Conservation (phyloP, 306 rosid species). For the Gynostemma pentaphyllum region DNA sequence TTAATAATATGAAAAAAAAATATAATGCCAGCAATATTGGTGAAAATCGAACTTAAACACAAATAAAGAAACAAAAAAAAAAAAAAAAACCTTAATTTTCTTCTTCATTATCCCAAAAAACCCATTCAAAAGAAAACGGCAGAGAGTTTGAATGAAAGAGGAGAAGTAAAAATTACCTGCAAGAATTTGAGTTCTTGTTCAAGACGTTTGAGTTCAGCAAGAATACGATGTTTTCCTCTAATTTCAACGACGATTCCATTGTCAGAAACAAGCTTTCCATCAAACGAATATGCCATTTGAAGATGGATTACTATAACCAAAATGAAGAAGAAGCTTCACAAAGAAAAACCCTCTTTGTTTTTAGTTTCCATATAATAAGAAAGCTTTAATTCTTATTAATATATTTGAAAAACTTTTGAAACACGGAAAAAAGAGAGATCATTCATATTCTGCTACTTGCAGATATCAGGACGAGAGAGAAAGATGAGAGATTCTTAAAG, state of each 20-base stretch:
- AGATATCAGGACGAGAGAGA: too few relatives aligned
- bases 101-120: too few relatives aligned
- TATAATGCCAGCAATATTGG: too few relatives aligned
- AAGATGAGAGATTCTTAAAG: too few relatives aligned
- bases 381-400: neutral
- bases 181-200: constrained; percentile 61
- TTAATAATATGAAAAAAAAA: too few relatives aligned
- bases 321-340: constrained; percentile 13
- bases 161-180: constrained; percentile 29
- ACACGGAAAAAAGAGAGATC: too few relatives aligned
- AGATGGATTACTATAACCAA: constrained; percentile 61
- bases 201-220: constrained; percentile 63
- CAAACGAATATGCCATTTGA: constrained; percentile 58
- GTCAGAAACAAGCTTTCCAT: constrained; percentile 23
- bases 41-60: too few relatives aligned
- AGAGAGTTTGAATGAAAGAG: too few relatives aligned
- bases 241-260: constrained; percentile 24
- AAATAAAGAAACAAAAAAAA: too few relatives aligned
- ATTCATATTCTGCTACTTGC: too few relatives aligned
- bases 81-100: too few relatives aligned
- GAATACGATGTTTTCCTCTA: constrained; percentile 72
- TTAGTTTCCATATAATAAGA: neutral
- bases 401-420: constrained; percentile 2
- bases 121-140: too few relatives aligned
- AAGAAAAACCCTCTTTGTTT: constrained; percentile 6